A percentile compares a stretch with the other conserved stretches of the same genome.
Conservation (phyloP, 2,329 filamentous ascomycete genomes). For the Fusarium secorum region DNA sequence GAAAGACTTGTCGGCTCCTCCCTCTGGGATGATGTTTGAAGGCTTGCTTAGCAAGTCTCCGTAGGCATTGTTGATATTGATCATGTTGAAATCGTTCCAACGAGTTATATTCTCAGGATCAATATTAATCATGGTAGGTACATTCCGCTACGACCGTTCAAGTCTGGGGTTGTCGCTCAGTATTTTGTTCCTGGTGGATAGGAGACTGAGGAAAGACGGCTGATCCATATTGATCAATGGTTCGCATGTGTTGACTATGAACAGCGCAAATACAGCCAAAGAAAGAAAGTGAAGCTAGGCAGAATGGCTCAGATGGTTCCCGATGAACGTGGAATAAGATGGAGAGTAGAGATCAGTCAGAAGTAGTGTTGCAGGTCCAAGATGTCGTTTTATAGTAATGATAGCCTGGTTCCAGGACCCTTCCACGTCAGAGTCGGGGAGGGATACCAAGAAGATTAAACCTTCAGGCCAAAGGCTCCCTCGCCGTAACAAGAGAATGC, state of each 20-base stretch:
- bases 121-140: not conserved
- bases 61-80: not conserved
- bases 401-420: not conserved
- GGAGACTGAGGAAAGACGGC: not conserved
- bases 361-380: not conserved
- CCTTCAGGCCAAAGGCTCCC: not conserved
- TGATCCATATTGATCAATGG: not conserved
- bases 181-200: not conserved
- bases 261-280: not conserved
- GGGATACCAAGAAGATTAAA: not conserved
- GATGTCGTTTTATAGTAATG: not conserved
- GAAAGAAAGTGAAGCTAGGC: not conserved
- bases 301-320: not conserved
- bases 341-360: not conserved
- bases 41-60: not conserved
- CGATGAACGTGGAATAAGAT: not conserved
- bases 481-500: not conserved
- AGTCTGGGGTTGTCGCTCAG: not conserved
- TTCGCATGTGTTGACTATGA: not conserved
- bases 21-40: not conserved
- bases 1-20: not conserved
- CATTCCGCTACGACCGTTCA: rapidly evolving
- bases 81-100: not conserved
- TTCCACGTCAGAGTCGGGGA: not conserved
- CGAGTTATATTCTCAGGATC: not conserved